Evolutionary conservation across 176 grass and related monocot species (phyloP), one percentile per base, ranked within the genome.

Genomic region (Saccharum spontaneum): DNA sequence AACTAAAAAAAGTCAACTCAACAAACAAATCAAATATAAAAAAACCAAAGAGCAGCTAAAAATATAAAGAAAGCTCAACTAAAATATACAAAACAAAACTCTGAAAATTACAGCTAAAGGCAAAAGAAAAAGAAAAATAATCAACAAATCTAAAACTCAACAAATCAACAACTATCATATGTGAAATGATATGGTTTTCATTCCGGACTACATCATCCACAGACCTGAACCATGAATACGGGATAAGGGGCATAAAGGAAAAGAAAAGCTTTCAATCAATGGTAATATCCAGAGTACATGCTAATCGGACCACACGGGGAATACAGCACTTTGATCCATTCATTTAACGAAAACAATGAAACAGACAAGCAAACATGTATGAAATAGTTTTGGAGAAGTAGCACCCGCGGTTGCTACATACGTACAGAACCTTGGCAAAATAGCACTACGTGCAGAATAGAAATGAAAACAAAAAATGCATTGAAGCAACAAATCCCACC

Each of bases 401-500:
- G 7, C 31, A 39, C 20, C 11, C 28, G 20, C 18, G 0, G 1
- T 30, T 48, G 37, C 8, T 67, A 2, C 1, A 5, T n/a, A 77
- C 24, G n/a, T 23, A 63, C 0, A 6, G 30, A 49, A 75, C 57
- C 2, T 34, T 44, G 12, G 18, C 18, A 15, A 15, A 7, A 46
- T 10, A 83, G 9, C 10, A 62, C 39, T 7, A 34, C 0, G 13
- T 17, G 39, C 40, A 71, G 13, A 48, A 33, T 61, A 18, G 0
- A 14, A 67, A 23, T 1, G 8, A 76, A 16, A 44, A 16, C 2
- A n/a, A 59, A 26, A 14, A 37, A 86, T 86, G 38, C 45, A 62
- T 3, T 8, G 30, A 54, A 26, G 17, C 22, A 46, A 71, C 33
- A n/a, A 30, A 62, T 62, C 41, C 31, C 76, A 93, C 94, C 94